Evolutionary conservation across 2,329 filamentous ascomycete genomes (phyloP).

Genomic region (Annulohypoxylon truncatum): DNA sequence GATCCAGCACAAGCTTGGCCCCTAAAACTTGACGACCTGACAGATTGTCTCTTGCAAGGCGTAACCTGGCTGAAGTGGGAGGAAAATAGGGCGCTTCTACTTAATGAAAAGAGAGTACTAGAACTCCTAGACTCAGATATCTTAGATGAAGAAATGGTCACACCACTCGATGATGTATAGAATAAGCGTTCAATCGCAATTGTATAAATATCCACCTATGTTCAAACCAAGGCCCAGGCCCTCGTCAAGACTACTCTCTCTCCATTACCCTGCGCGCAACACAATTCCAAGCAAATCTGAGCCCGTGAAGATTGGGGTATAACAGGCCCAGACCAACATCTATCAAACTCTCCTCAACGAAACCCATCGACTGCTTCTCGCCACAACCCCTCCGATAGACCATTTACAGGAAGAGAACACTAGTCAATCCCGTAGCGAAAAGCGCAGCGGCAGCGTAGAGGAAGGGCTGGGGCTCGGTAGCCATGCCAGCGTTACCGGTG

Average conservation of each 20-base stretch:
- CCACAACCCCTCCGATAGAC: not conserved
- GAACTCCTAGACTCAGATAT: slow-evolving; percentile 31
- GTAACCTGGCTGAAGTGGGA: slow-evolving; percentile 84
- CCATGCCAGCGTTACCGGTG: slow-evolving; percentile 31
- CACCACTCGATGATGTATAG: slow-evolving; percentile 21
- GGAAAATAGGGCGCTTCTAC: slow-evolving; percentile 60
- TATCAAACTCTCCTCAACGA: slow-evolving; percentile 8
- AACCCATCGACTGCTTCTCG: not conserved
- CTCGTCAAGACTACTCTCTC: slow-evolving; percentile 20
- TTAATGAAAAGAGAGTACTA: slow-evolving; percentile 45
- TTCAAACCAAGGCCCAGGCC: slow-evolving; percentile 16
- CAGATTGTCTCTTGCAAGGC: slow-evolving; percentile 82
- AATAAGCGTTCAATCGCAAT: slow-evolving; percentile 35
- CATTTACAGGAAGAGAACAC: slow-evolving; percentile 39
- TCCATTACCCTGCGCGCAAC: slow-evolving; percentile 23
- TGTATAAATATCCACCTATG: slow-evolving; percentile 34
- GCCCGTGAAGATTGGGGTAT: slow-evolving; percentile 34
- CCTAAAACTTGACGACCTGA: slow-evolving; percentile 82
- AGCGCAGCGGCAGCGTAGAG: slow-evolving; percentile 38
- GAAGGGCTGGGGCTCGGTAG: slow-evolving; percentile 37
- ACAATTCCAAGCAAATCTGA: slow-evolving; percentile 17
- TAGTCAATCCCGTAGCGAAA: slow-evolving; percentile 39
- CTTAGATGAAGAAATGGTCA: slow-evolving; percentile 18
- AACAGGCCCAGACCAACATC: slow-evolving; percentile 19
- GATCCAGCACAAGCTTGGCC: slow-evolving; percentile 50